Evolutionary conservation across 495 filamentous ascomycete genomes (phyloP).

Genomic region (Astrocystis sublimbata): DNA sequence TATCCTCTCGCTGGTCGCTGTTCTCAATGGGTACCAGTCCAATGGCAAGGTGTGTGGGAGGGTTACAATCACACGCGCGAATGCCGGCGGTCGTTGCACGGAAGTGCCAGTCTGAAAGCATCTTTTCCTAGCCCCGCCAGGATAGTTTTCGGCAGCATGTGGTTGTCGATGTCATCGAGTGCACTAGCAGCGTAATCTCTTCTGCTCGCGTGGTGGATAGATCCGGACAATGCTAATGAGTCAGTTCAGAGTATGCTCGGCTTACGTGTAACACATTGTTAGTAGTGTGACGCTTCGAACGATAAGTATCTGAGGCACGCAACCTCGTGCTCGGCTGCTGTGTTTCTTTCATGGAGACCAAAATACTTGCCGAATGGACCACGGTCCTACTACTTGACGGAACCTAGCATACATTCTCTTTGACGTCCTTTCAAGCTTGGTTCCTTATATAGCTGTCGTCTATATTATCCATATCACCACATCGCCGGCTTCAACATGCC

Average conservation of each 20-base stretch:
- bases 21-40: conserved; percentile 27
- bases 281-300: conserved; percentile 26
- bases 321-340: conserved; percentile 17
- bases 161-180: conserved; percentile 20
- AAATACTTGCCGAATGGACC: conserved; percentile 29
- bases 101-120: neutral
- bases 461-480: neutral
- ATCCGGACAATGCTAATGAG: conserved; percentile 6
- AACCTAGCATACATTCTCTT: too few relatives aligned
- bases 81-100: neutral
- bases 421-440: conserved; percentile 1
- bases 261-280: too few relatives aligned
- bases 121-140: conserved; percentile 21
- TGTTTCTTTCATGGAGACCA: conserved; percentile 30
- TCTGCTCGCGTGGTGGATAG: conserved; percentile 15
- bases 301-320: conserved; percentile 31
- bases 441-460: neutral
- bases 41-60: conserved; percentile 21
- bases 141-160: neutral
- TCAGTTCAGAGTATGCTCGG: neutral
- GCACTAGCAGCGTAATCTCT: conserved; percentile 18
- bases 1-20: conserved; percentile 19
- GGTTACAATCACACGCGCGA: conserved; percentile 28
- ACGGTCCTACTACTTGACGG: conserved; percentile 32
- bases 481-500: conserved; percentile 25